These are phyloP conservation scores for Talaromyces marneffei DNA, from an alignment of 2,329 filamentous ascomycete genomes.

Conservation along the genomic window DNA sequence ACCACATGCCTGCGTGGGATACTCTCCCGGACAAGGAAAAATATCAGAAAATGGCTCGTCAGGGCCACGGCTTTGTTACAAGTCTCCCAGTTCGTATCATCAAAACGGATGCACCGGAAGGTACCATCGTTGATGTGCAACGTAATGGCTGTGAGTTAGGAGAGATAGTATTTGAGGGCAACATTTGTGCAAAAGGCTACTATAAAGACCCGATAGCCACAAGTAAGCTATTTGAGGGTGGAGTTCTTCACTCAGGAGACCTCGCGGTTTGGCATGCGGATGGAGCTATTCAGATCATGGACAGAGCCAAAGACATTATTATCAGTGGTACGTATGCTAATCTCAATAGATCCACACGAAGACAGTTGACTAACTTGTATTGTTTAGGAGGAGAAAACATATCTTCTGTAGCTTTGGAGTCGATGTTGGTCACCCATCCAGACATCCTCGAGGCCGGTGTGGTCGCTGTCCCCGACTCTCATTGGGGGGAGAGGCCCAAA, in stretches of 20 bases:
- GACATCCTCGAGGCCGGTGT: slow-evolving; percentile 87
- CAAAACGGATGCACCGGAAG: slow-evolving; percentile 67
- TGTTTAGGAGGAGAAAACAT: slow-evolving; percentile 85
- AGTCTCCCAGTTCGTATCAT: slow-evolving; percentile 75
- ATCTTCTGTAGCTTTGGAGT: slow-evolving; percentile 84
- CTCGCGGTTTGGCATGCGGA: slow-evolving; percentile 90
- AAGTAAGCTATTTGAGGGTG: slow-evolving; percentile 77
- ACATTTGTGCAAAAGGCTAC: slow-evolving; percentile 88
- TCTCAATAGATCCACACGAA: background rate
- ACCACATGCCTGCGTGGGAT: slow-evolving; percentile 83
- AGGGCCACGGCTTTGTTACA: slow-evolving; percentile 86
- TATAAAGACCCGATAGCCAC: slow-evolving; percentile 86
- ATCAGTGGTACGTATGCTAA: slow-evolving; percentile 64
- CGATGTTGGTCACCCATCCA: slow-evolving; percentile 81
- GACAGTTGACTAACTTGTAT: background rate
- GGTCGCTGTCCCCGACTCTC: slow-evolving; percentile 76
- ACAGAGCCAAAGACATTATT: slow-evolving; percentile 95
- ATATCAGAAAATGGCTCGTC: slow-evolving; percentile 84
- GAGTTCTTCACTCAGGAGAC: slow-evolving; percentile 82
- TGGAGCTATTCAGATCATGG: slow-evolving; percentile 83
- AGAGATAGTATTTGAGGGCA: slow-evolving; percentile 81
- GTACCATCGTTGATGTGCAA: slow-evolving; percentile 60
- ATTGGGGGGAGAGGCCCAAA: slow-evolving; percentile 96
- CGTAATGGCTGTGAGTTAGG: slow-evolving; percentile 70
- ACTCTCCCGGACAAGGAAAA: slow-evolving; percentile 65